Evolutionary conservation across 2,329 filamentous ascomycete genomes (phyloP), one percentile per base, ranked within the genome.

Genomic region (Penicillium sp.): DNA sequence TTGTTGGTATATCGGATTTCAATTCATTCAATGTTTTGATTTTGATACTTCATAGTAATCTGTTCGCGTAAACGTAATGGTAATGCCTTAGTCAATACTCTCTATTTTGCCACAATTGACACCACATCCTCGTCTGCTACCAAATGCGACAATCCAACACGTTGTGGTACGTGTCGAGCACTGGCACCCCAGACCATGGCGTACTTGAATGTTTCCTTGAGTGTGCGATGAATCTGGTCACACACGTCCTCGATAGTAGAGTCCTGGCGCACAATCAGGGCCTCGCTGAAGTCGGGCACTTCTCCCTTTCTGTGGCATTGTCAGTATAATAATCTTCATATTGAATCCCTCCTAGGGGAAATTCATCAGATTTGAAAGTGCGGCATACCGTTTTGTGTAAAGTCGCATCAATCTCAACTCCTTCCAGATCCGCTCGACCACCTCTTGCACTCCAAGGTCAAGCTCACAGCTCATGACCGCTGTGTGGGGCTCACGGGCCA

Each of bases 161-260:
- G 81, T 79, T 99, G 94, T 33, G 95, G 94, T 33, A 97, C 81
- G 78, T 99, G 95, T 66, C 90, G 85, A 33, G 94, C 94, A 73
- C 93, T 97, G 16, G 92, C 92, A 4, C 94, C 94, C 95, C 95
- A 99, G 0, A 99, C 94, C 61, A 97, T 76, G 3, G 94, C 95
- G 76, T 97, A 96, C 79, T 97, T 99, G 82, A 97, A 99, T 4
- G 91, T 96, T 58, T 99, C 95, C 83, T 97, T 99, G 61, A 99
- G 78, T 24, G 85, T 94, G 57, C 94, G 82, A 76, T 99, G 94
- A 62, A 99, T 89, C 65, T 90, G 85, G 73, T 99, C 94, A 74
- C 94, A 99, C 9, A 99, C 94, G 73, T 99, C 93, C 76, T 97
- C 94, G 67, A 99, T 91, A 12, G 86, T 90, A 68, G 89, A 90